phyloP scores from a whole-genome alignment of 805 yeast genomes.

The Saccharomycopsis sp. region DNA sequence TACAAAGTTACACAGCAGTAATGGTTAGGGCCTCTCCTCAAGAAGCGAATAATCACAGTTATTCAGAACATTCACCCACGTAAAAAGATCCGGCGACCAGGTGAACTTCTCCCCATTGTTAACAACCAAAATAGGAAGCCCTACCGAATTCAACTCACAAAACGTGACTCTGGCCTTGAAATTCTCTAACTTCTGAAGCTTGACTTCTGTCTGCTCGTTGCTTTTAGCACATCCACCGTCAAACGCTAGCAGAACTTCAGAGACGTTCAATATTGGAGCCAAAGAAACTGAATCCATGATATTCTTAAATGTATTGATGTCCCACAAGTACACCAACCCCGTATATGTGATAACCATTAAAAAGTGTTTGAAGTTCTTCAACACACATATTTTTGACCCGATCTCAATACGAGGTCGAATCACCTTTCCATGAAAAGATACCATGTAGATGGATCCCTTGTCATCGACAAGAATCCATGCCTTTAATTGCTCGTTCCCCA shows the following conservation, averaged over 20 bases:
- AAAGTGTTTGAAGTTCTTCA: conserved; percentile 32
- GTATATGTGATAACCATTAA: conserved; percentile 47
- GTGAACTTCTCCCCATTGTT: conserved; percentile 5
- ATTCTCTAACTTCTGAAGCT: neutral
- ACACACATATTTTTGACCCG: conserved; percentile 42
- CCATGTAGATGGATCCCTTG: conserved; percentile 32
- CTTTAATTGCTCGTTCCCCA: conserved; percentile 43
- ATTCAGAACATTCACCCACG: conserved; percentile 6
- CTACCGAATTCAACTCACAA: conserved; percentile 13
- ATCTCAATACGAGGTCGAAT: conserved; percentile 38
- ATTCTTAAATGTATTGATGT: conserved; percentile 31
- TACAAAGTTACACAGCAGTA: too few species aligned
- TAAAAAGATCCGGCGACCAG: conserved; percentile 14
- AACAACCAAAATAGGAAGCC: conserved; percentile 9
- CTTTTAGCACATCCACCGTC: neutral
- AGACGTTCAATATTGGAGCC: conserved; percentile 44
- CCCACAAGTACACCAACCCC: conserved; percentile 49
- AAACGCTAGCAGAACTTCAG: conserved; percentile 1
- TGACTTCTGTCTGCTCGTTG: neutral
- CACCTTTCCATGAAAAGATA: conserved; percentile 30
- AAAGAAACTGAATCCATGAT: conserved; percentile 41
- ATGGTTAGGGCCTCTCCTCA: too few species aligned
- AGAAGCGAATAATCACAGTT: neutral
- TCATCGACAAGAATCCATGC: conserved; percentile 40
- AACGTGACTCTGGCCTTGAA: neutral